Conservation (phyloP, 345 rosid species). For the Hibiscus mutabilis region DNA sequence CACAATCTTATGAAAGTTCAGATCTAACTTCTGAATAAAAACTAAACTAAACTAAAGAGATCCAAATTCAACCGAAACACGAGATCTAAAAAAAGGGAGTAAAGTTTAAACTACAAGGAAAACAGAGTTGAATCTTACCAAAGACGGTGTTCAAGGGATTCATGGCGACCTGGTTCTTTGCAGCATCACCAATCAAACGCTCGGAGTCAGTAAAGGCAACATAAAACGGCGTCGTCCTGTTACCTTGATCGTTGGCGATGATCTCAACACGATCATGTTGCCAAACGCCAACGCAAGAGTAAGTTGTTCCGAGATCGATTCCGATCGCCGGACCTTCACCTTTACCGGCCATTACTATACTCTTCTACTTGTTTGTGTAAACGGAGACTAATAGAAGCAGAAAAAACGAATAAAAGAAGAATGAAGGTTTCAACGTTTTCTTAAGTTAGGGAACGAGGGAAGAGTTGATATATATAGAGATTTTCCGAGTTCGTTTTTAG, state of each 20-base stretch:
- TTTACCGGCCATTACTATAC: conserved; percentile 49
- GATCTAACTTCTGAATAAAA: neutral
- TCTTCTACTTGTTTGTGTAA: conserved; percentile 1
- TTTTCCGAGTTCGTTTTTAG: conserved; percentile 23
- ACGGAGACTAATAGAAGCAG: conserved; percentile 1
- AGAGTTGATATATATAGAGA: conserved; percentile 26
- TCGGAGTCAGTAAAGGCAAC: conserved; percentile 63
- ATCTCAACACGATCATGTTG: conserved; percentile 74
- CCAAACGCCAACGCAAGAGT: conserved; percentile 78
- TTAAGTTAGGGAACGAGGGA: neutral
- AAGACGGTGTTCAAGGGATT: conserved; percentile 67
- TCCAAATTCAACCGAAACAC: conserved; percentile 3
- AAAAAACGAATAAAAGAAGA: neutral
- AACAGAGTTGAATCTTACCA: conserved; percentile 31
- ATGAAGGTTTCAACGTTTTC: conserved; percentile 29
- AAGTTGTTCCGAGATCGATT: conserved; percentile 65
- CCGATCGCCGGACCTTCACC: conserved; percentile 83
- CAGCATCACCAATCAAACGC: conserved; percentile 73
- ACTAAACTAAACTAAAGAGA: neutral
- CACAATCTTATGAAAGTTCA: neutral
- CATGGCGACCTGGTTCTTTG: conserved; percentile 88
- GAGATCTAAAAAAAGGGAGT: conserved; percentile 11
- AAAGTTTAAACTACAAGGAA: neutral
- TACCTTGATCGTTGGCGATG: conserved; percentile 71
- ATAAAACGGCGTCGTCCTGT: conserved; percentile 64